Evolutionary conservation across 2,329 filamentous ascomycete species (phyloP), one percentile per base, ranked within the genome.

Genomic region (Neoascochyta sp.): DNA sequence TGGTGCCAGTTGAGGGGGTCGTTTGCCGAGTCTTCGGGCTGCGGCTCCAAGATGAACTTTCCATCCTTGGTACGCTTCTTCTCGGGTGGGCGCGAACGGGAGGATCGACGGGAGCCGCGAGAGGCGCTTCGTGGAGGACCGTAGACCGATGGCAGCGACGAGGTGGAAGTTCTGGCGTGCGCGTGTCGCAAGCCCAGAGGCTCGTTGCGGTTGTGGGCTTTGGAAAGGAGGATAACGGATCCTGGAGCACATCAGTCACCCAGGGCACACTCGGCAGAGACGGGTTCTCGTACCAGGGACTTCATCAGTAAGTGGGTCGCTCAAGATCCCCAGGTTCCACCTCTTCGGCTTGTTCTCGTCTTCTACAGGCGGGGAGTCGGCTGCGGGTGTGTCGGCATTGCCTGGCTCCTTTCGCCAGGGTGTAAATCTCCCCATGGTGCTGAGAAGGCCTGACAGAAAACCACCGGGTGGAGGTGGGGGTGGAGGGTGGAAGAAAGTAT

Each of bases 1-100:
- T 74, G 67, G 0, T 85, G 80, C 90, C 90, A 96, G 59, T 96
- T 96, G 34, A 96, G 67, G 1, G 90, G 90, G 51, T 96, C 90
- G 45, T 96, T 95, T 29, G 74, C 70, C 0, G 86, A 88, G 29
- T 95, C 88, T 37, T 95, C 88, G 0, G 90, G 90, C 57, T 96
- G 90, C 0, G 90, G 90, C 0, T 93, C 83, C 9, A 96, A 69
- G 32, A 96, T 87, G 50, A 95, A 87, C 39, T 78, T 75, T 10
- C 88, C 88, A 57, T 95, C 83, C 19, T 74, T 65, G 2, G 88
- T 95, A 44, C 73, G 82, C 69, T 95, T 95, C 65, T 79, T 78
- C 24, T 68, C 68, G 1, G 45, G 44, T 2, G 28, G 29, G 10
- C 32, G 37, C n/a, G 48, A 47, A 18, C 39, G 43, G 11, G 42